Evolutionary conservation across 2,329 filamentous ascomycete species (phyloP), one percentile per base, ranked within the genome.

Genomic region (Talaromyces atroroseus): DNA sequence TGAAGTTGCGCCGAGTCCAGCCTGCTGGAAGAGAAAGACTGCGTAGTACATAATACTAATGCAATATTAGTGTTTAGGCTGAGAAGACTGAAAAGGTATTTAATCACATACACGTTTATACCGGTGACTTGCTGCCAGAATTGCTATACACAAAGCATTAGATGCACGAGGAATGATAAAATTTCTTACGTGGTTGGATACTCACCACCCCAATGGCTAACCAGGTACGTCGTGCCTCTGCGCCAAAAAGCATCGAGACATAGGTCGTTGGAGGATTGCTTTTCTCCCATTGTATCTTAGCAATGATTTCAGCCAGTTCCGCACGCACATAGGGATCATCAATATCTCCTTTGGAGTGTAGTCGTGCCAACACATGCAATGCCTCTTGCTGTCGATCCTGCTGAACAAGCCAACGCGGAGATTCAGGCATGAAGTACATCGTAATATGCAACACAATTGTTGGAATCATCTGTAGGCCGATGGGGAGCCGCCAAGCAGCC

Each of bases 381-480:
- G 59, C 60, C 29, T 64, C 61, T 24, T 52, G 36, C 7, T 44
- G 47, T 7, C 56, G 34, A 45, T 58, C 56, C 40, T 58, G 36
- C 16, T 40, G 45, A n/a, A 58, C 50, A 5, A 58, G 46, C 56
- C 56, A 58, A 18, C 56, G 36, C 12, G 56, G 56, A 1, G 50
- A 53, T n/a, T 58, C 56, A 12, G 56, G 56, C 38, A 58, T 20
- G 38, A 53, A 58, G 45, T 75, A 74, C 4, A 78, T 62, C 32
- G 73, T 64, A 1, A 45, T 40, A n/a, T 53, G 50, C 11, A 71
- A 68, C 16, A 73, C 36, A n/a, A 76, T 20, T 24, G 71, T 70
- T 46, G 78, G 77, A 1, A 74, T 55, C 40, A 76, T 72, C 59
- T 79, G 77, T 5, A 79, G 66, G 1, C 73, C 76, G 3, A 79